These are phyloP conservation scores for Thelephora ganbajun DNA, from an alignment of 768 basidiomycete species.

Conservation along the genomic window DNA sequence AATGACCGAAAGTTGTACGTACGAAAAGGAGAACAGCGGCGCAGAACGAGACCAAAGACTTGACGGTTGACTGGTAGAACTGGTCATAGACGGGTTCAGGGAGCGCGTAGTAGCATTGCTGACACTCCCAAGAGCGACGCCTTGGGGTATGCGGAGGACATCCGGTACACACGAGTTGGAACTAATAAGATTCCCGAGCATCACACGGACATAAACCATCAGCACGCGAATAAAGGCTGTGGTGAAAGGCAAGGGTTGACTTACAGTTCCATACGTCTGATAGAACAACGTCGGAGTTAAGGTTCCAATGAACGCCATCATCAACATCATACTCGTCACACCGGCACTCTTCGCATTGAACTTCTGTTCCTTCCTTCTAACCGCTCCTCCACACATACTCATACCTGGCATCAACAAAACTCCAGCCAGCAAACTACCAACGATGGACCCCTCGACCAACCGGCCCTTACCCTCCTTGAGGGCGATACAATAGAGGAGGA, in stretches of 20 bases:
- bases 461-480: conserved; percentile 84
- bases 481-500: conserved; percentile 84
- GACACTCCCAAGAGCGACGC: conserved; percentile 60
- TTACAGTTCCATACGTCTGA: conserved; percentile 91
- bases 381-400: conserved; percentile 87
- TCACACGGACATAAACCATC: background rate
- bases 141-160: conserved; percentile 36
- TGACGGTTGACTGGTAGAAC: conserved; percentile 93
- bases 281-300: conserved; percentile 94
- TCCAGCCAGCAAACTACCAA: conserved; percentile 89
- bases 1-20: conserved; percentile 19
- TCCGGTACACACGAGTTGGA: conserved; percentile 73
- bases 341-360: conserved; percentile 99
- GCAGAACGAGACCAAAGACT: conserved; percentile 92
- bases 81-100: conserved; percentile 87
- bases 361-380: conserved; percentile 86
- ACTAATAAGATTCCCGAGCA: conserved; percentile 30
- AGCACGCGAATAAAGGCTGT: conserved; percentile 3
- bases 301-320: conserved; percentile 98
- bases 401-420: conserved; percentile 94
- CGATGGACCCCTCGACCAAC: conserved; percentile 93
- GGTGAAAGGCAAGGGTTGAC: conserved; percentile 17
- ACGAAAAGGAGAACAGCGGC: conserved; percentile 84
- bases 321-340: conserved; percentile 98
- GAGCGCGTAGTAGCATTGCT: conserved; percentile 89